Percentiles rank a stretch among this genome's conserved stretches.
Evolutionary conservation across 169 alveolate species (phyloP).

Genomic region (Eimeria maxima): DNA sequence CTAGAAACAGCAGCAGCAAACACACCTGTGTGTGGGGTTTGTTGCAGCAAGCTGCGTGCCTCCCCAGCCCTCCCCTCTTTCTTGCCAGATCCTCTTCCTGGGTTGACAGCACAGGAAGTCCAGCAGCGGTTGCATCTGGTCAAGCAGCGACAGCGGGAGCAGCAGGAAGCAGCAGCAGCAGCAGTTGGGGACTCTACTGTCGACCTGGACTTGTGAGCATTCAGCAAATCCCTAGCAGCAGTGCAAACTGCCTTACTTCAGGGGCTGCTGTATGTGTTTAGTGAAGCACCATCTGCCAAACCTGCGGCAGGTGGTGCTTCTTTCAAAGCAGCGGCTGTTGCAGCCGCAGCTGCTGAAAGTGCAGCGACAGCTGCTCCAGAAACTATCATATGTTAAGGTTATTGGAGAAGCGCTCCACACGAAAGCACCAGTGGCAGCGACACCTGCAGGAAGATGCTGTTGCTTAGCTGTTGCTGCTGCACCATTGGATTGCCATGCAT

Average conservation of each 20-base stretch:
- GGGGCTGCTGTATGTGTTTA: background rate
- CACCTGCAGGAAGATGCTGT: background rate
- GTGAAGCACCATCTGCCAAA: background rate
- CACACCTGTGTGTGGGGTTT: background rate
- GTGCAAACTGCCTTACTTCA: background rate
- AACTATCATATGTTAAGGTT: background rate
- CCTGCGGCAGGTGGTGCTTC: constrained; percentile 22
- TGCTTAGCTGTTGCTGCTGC: constrained; percentile 7
- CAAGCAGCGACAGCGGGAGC: constrained; percentile 48
- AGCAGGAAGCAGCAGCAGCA: constrained; percentile 41
- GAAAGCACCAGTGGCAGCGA: background rate
- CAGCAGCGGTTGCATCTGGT: constrained; percentile 48
- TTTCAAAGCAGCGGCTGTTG: background rate
- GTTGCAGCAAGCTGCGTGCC: constrained; percentile 40
- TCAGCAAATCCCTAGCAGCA: background rate
- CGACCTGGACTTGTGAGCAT: constrained; percentile 19
- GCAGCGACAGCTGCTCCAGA: background rate
- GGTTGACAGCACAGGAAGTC: constrained; percentile 12
- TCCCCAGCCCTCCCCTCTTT: constrained; percentile 35
- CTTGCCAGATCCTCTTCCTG: constrained; percentile 30
- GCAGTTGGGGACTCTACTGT: background rate
- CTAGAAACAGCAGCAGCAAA: constrained; percentile 3
- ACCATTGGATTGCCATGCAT: background rate
- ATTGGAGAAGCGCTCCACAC: background rate
- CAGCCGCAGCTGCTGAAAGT: background rate